Base-by-base conservation (phyloP, 2,329 filamentous ascomycete species). In the Rhynchosporium graminicola region DNA sequence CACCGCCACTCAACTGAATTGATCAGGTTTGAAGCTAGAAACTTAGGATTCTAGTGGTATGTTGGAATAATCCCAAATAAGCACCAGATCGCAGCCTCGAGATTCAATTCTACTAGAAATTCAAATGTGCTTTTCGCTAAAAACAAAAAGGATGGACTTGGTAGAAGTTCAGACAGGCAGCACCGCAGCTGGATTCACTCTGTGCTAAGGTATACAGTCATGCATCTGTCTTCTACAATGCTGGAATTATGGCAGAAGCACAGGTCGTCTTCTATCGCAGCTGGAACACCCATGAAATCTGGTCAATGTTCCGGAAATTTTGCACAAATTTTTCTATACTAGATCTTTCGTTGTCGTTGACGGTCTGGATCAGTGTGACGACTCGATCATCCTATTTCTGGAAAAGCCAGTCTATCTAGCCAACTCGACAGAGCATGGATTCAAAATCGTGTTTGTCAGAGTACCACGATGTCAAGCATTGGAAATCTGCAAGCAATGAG, bases 341-440 rank as follows among this genome's bases (percentile, higher is more conserved):
- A 46, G 59, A 9, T 43, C 48, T 15, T 42, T 40, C 13, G 26
- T 51, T 20, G 56, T 65, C 26, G 57, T 63, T 20, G 56, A 55
- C 38, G 48, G 59, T 29, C 36, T 65, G 13, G 64, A 63, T 29
- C 9, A 57, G 29, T 65, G 58, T 42, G 60, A 61, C 20, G 59
- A 61, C 20, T 59, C 64, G 4, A 29, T 46, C 6, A 15, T 13
- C 1, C 40, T 20, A 20, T 62, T 65, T 15, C 52, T 63, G 36
- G 28, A 45, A 42, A 52, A 52, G 13, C 12, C 62, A 13, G 57
- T 28, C 31, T n/a, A 46, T 31, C 43, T 59, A 1, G 45, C 47
- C 3, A 54, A n/a, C 20, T 29, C n/a, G 10, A 62, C 59, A 4
- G 60, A 64, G 29, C 31, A 56, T 4, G 48, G 15, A 0, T 59